These are phyloP conservation scores for Malus domestica DNA, from an alignment of 306 rosid species.

Conservation along the genomic window ASM211411v1 NC_041793.1:822501-823000, in stretches of 20 bases:
- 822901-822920: background rate
- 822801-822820: too few relatives aligned
- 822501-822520: background rate
- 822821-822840: background rate
- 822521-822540: background rate
- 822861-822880: background rate
- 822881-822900: background rate
- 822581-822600: background rate
- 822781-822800: background rate
- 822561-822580: background rate
- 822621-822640: background rate
- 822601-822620: background rate
- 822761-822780: background rate
- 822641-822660: background rate
- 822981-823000: conserved; percentile 8
- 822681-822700: too few relatives aligned
- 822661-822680: background rate
- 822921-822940: background rate
- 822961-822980: background rate
- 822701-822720: background rate
- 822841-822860: background rate
- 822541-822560: too few relatives aligned
- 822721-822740: background rate
- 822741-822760: background rate
- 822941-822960: background rate